phyloP scores from a whole-genome alignment of 148 eudicot genomes.

The Gaultheria prostrata region DNA sequence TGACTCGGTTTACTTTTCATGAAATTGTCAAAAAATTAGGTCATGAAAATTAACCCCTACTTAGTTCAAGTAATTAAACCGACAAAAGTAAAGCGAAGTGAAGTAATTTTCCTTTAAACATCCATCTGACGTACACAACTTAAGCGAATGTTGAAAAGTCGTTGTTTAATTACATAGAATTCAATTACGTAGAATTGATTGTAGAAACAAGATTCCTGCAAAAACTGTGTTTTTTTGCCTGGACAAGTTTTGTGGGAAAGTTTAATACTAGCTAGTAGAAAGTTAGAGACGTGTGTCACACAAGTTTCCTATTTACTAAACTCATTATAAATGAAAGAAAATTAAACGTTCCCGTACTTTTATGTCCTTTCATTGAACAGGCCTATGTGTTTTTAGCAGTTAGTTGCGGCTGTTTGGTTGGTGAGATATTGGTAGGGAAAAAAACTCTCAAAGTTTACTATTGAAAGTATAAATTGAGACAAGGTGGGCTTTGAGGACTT shows the following conservation, averaged over 20 bases:
- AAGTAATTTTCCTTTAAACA: not conserved
- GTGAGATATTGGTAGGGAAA: not conserved
- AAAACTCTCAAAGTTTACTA: not conserved
- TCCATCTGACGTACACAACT: not conserved
- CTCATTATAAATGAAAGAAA: not conserved
- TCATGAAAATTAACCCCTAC: not conserved
- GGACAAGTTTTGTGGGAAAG: not conserved
- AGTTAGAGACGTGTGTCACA: not conserved
- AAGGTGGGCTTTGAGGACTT: too few species aligned
- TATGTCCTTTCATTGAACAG: too few species aligned
- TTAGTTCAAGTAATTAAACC: too few species aligned
- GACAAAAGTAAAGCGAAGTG: not conserved
- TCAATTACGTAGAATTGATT: not conserved
- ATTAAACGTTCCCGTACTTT: not conserved
- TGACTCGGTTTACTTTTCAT: too few species aligned
- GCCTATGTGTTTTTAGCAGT: not conserved
- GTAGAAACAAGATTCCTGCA: not conserved
- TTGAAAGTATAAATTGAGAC: not conserved
- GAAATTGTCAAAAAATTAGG: not conserved
- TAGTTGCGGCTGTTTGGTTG: slow-evolving; percentile 5
- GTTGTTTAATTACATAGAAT: not conserved
- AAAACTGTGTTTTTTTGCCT: too few species aligned
- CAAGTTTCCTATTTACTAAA: not conserved
- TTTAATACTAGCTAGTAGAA: not conserved
- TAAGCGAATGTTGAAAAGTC: not conserved